These are phyloP conservation scores for Trichoderma erinaceum DNA, from an alignment of 495 filamentous ascomycete genomes.

Conservation along the genomic window DNA sequence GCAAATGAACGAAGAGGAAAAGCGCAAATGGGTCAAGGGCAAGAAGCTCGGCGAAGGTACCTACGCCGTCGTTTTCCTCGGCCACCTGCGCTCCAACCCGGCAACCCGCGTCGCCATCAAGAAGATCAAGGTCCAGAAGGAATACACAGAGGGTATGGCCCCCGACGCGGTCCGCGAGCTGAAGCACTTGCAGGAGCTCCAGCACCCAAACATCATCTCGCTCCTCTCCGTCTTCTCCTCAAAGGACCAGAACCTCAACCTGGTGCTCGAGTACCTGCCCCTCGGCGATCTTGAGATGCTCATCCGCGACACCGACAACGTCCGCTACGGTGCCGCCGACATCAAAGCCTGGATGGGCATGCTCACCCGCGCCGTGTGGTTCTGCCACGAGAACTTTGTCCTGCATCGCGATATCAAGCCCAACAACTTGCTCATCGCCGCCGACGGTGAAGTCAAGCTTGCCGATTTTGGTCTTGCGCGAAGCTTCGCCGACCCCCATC, in stretches of 20 bases:
- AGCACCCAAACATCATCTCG: constrained; percentile 90
- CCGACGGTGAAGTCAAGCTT: constrained; percentile 87
- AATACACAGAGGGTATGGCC: constrained; percentile 74
- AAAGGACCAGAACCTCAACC: constrained; percentile 84
- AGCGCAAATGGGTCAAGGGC: constrained; percentile 83
- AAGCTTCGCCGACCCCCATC: constrained; percentile 79
- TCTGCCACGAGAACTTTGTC: constrained; percentile 91
- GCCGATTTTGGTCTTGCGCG: constrained; percentile 96
- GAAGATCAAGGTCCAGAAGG: constrained; percentile 91
- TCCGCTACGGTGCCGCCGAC: constrained; percentile 65
- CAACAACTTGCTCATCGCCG: constrained; percentile 92
- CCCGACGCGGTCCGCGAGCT: constrained; percentile 95
- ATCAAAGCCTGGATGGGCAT: constrained; percentile 99
- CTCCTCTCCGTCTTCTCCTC: constrained; percentile 87
- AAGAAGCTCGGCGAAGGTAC: constrained; percentile 93
- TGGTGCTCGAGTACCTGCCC: constrained; percentile 90
- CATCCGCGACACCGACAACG: constrained; percentile 69
- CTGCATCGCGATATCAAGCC: constrained; percentile 98
- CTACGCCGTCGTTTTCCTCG: constrained; percentile 91
- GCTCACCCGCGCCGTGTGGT: constrained; percentile 88
- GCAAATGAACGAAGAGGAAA: constrained; percentile 82
- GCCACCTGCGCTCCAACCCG: constrained; percentile 63
- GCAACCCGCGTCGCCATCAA: constrained; percentile 82
- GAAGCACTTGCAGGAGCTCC: constrained; percentile 90
- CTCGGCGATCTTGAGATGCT: constrained; percentile 88